phyloP scores from a whole-genome alignment of 225 moss, liverwort and hornwort genomes.

The Bryoerythrophyllum caledonicum region DNA sequence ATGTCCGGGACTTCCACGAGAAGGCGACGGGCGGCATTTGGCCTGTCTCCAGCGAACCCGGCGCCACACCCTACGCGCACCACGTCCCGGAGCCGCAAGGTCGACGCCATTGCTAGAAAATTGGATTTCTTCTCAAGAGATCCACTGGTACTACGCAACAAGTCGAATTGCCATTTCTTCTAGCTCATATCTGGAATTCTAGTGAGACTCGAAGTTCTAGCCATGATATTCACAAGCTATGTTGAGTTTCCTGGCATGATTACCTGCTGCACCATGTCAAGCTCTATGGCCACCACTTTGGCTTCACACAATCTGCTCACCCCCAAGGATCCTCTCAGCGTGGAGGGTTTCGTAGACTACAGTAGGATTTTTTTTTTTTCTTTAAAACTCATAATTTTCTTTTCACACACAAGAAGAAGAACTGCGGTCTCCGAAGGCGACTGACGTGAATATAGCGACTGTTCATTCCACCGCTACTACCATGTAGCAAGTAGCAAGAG shows the following conservation, averaged over 20 bases:
- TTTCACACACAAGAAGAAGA: too few relatives aligned
- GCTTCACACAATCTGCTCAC: neutral
- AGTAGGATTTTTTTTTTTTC: too few relatives aligned
- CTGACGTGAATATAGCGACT: too few relatives aligned
- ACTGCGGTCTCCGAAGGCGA: too few relatives aligned
- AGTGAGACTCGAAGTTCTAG: neutral
- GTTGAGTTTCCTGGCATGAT: neutral
- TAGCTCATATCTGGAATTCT: neutral
- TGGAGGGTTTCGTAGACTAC: too few relatives aligned
- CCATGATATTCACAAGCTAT: neutral
- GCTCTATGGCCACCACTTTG: constrained; percentile 20
- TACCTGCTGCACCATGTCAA: constrained; percentile 33
- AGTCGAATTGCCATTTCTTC: neutral
- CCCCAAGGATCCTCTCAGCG: neutral
- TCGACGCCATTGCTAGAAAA: neutral
- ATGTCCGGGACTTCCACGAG: constrained; percentile 59
- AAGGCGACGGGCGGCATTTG: constrained; percentile 61
- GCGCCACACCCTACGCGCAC: constrained; percentile 82
- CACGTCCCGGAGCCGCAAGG: constrained; percentile 37
- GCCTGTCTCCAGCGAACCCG: constrained; percentile 84
- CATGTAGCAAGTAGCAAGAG: too few relatives aligned
- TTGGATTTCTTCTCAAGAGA: neutral
- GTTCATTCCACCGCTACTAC: too few relatives aligned
- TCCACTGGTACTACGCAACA: neutral
- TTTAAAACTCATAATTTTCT: too few relatives aligned